Conservation (phyloP, 192 early-diverging fungal genomes). For the Backusella sp. region DNA sequence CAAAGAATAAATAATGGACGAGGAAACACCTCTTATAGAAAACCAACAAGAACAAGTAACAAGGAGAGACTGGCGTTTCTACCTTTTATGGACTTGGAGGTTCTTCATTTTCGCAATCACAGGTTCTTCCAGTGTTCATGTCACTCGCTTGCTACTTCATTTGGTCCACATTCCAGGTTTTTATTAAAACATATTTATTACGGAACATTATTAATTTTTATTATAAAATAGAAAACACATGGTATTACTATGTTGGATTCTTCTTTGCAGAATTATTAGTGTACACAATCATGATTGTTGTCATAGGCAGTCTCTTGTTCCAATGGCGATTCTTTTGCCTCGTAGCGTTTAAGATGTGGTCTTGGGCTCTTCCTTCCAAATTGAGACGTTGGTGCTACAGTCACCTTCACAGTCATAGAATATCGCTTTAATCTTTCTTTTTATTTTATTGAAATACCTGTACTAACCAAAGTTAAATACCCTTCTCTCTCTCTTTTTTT, state of each 20-base stretch:
- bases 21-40: background rate
- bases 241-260: background rate
- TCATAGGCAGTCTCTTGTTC: slow-evolving; percentile 11
- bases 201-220: slow-evolving; percentile 1
- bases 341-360: slow-evolving; percentile 14
- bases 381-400: background rate
- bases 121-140: slow-evolving; percentile 16
- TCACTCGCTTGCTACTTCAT: slow-evolving; percentile 10
- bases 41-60: background rate
- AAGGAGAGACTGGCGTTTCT: background rate
- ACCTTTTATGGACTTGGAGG: slow-evolving; percentile 2
- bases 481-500: too few relatives aligned
- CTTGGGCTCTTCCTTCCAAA: slow-evolving; percentile 6
- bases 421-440: background rate
- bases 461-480: too few relatives aligned
- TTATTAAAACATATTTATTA: background rate
- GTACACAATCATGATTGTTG: slow-evolving; percentile 12
- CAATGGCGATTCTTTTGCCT: slow-evolving; percentile 9
- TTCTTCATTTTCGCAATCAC: slow-evolving; percentile 15
- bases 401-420: background rate
- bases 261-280: slow-evolving; percentile 4
- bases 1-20: background rate
- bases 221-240: background rate
- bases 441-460: too few relatives aligned
- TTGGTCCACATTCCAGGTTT: background rate